Evolutionary conservation across 2,329 filamentous ascomycete species (phyloP).

Genomic region (Sarocladium brachiariae): DNA sequence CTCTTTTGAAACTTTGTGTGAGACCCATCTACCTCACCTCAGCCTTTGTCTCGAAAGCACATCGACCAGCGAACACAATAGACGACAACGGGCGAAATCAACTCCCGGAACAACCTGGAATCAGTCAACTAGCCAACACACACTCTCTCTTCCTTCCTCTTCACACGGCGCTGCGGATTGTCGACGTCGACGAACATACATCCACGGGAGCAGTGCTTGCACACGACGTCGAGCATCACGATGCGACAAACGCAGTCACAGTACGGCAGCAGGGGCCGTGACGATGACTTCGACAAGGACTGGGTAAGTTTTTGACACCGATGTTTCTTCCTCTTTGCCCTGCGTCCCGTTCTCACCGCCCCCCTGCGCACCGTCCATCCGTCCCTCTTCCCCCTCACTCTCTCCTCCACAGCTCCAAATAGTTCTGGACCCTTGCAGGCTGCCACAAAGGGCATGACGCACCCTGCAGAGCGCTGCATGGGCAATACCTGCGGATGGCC

Average conservation of each 20-base stretch:
- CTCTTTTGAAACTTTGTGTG: too few relatives aligned
- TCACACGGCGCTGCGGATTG: too few relatives aligned
- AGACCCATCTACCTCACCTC: too few relatives aligned
- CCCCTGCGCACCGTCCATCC: background rate
- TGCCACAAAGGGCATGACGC: background rate
- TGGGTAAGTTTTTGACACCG: conserved; percentile 1
- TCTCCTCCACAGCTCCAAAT: background rate
- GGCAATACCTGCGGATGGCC: background rate
- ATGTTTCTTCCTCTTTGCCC: background rate
- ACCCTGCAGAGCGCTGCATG: too few relatives aligned
- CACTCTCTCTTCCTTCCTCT: too few relatives aligned
- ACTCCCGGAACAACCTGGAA: too few relatives aligned
- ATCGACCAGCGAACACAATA: too few relatives aligned
- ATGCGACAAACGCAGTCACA: conserved; percentile 2
- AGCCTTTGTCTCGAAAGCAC: too few relatives aligned
- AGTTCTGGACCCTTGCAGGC: conserved; percentile 1
- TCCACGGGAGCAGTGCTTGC: background rate
- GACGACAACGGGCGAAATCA: too few relatives aligned
- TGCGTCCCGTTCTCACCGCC: background rate
- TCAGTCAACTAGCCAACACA: too few relatives aligned
- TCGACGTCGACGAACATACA: too few relatives aligned
- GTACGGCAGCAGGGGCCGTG: background rate
- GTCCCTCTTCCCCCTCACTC: background rate
- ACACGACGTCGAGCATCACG: background rate
- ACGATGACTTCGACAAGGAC: conserved; percentile 4